These are phyloP conservation scores for Phytopythium ostracodes DNA, from an alignment of 352 stramenopile genomes.

Conservation along the genomic window DNA sequence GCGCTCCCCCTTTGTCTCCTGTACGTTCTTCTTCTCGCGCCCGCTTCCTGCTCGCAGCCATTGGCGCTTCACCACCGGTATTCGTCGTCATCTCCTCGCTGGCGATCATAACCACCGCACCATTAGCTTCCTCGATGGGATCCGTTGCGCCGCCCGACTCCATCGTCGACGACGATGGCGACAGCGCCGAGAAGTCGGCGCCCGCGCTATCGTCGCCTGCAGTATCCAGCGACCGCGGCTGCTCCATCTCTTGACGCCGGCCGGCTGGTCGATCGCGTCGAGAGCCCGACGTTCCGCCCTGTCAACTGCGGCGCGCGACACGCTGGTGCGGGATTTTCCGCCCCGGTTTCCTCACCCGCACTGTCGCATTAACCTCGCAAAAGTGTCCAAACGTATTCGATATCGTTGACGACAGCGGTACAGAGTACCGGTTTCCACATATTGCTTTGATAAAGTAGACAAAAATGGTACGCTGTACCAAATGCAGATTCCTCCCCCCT, in stretches of 20 bases:
- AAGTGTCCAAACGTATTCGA: not conserved
- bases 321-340: constrained; percentile 1
- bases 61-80: not conserved
- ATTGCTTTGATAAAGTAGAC: too few species aligned
- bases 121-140: not conserved
- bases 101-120: not conserved
- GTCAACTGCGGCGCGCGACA: not conserved
- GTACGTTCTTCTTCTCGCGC: not conserved
- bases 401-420: not conserved
- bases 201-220: not conserved
- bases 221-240: not conserved
- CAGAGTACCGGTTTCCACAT: not conserved
- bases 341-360: not conserved
- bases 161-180: not conserved
- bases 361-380: not conserved
- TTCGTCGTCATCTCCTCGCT: not conserved
- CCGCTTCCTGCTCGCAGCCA: not conserved
- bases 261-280: too few species aligned
- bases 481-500: not conserved
- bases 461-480: not conserved
- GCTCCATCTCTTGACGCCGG: not conserved
- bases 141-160: not conserved
- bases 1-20: not conserved
- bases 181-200: not conserved
- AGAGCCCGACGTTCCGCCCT: too few species aligned